phyloP scores from a whole-genome alignment of 2,329 filamentous ascomycete species.

The Basipetospora chlamydospora region DNA sequence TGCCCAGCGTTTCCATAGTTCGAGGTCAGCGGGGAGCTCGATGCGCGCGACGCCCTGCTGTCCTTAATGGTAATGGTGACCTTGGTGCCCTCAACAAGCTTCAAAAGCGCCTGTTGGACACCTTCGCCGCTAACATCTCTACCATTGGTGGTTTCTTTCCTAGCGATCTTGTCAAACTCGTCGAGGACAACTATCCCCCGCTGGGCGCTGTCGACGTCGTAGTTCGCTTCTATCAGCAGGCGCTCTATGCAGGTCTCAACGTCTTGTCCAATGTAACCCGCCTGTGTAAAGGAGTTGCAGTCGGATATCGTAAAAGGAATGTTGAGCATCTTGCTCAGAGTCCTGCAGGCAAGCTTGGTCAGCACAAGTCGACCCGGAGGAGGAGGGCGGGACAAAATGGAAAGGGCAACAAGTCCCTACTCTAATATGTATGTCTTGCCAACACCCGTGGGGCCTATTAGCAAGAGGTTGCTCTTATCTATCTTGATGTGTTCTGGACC shows the following conservation, averaged over 20 bases:
- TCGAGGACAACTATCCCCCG: constrained; percentile 90
- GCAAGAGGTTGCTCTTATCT: constrained; percentile 87
- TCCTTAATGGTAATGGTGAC: constrained; percentile 83
- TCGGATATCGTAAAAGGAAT: constrained; percentile 93
- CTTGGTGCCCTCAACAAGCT: constrained; percentile 92
- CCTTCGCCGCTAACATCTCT: constrained; percentile 93
- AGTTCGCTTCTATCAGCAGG: constrained; percentile 77
- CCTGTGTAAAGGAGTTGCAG: constrained; percentile 90
- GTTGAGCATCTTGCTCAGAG: constrained; percentile 79
- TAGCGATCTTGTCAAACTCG: constrained; percentile 94
- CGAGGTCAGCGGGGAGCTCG: constrained; percentile 34
- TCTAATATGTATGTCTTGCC: constrained; percentile 90
- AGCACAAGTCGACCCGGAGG: too few species aligned
- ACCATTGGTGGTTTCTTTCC: constrained; percentile 71
- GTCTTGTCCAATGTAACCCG: constrained; percentile 94
- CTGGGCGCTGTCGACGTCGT: constrained; percentile 72
- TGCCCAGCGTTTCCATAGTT: constrained; percentile 30
- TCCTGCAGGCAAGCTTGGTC: too few species aligned
- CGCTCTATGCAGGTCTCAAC: constrained; percentile 92
- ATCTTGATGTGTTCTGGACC: constrained; percentile 48
- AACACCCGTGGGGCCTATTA: constrained; percentile 85
- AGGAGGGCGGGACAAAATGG: too few species aligned
- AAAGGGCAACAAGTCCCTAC: constrained; percentile 21
- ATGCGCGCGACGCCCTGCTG: constrained; percentile 43
- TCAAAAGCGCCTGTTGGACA: constrained; percentile 87